Evolutionary conservation across 2,329 filamentous ascomycete species (phyloP), one percentile per base, ranked within the genome.

Genomic region (Alternaria alternata): DNA sequence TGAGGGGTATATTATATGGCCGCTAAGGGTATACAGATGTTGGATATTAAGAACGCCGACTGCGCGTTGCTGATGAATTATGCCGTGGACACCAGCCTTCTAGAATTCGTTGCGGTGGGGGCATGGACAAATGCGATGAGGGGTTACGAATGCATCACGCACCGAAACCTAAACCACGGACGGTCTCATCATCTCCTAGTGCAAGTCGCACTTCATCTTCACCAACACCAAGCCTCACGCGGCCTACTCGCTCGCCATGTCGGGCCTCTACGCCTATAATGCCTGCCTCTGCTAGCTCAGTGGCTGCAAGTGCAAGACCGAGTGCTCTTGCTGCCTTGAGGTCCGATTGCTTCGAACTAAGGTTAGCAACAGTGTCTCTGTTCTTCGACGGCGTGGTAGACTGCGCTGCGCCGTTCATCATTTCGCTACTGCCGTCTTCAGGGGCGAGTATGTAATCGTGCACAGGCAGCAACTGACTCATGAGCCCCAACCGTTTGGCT

Each of bases 171-270:
- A 97, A 82, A 39, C 91, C 89, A 78, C 89, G 93, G 56, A 96
- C 89, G 74, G 97, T 93, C 7, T 87, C 87, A 80, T 99, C 95
- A 66, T 97, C 94, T 61, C 90, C 88, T 68, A 98, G 88, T 30
- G 94, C 95, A 75, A 93, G 86, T 75, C 90, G 90, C 28, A 99
- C 88, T 79, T 99, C 94, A 72, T 98, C 94, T 61, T 97, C 92
- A 12, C 92, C 91, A 67, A 98, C 89, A 22, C 92, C 89, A 57
- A 99, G 83, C 57, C 94, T 86, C 41, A 99, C 87, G 78, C 96
- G 94, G 57, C 93, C 94, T 22, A 92, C 93, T 43, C 95, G 85
- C 75, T 98, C 94, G 0, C 93, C 90, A 66, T 89, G 89, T 61
- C 83, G 80, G 4, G 87, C 87, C 77, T 99, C 95, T 53, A 99